Conservation (phyloP, 306 rosid genomes). For the Sphenostylis stenocarpa region DNA sequence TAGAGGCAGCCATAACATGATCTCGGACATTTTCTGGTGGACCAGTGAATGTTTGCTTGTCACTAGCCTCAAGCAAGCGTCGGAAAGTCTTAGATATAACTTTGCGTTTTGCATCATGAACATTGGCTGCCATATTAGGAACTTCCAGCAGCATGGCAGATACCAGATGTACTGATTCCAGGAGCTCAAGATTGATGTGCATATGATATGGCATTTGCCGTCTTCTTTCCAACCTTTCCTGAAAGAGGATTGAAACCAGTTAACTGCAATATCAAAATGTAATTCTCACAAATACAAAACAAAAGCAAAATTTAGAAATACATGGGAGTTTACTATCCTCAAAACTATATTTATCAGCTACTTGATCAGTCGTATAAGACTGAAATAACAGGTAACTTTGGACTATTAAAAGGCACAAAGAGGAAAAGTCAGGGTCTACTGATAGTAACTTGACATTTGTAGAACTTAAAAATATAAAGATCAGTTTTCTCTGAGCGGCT, state of each 20-base stretch:
- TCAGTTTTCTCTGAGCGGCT: background rate
- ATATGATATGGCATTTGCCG: constrained; percentile 99
- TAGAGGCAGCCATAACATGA: constrained; percentile 89
- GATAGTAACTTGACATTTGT: background rate
- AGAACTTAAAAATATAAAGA: background rate
- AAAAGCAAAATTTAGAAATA: background rate
- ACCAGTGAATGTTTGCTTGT: constrained; percentile 82
- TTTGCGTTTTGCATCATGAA: constrained; percentile 74
- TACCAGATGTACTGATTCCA: constrained; percentile 88
- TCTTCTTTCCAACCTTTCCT: constrained; percentile 98
- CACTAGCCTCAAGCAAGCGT: constrained; percentile 79
- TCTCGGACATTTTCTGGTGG: constrained; percentile 97
- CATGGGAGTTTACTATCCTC: background rate
- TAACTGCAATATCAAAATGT: background rate
- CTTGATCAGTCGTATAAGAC: background rate
- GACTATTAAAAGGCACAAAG: background rate
- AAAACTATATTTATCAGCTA: background rate
- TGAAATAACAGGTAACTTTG: background rate
- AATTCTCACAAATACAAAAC: constrained; percentile 2
- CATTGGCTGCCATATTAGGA: constrained; percentile 87
- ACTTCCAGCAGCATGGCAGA: constrained; percentile 98
- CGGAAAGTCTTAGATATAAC: constrained; percentile 81
- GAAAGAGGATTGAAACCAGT: constrained; percentile 24
- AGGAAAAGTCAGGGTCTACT: background rate
- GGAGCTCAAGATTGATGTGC: constrained; percentile 97